Evolutionary conservation across 805 yeast genomes (phyloP), one percentile per base, ranked within the genome.

Genomic region (Metschnikowia similis): DNA sequence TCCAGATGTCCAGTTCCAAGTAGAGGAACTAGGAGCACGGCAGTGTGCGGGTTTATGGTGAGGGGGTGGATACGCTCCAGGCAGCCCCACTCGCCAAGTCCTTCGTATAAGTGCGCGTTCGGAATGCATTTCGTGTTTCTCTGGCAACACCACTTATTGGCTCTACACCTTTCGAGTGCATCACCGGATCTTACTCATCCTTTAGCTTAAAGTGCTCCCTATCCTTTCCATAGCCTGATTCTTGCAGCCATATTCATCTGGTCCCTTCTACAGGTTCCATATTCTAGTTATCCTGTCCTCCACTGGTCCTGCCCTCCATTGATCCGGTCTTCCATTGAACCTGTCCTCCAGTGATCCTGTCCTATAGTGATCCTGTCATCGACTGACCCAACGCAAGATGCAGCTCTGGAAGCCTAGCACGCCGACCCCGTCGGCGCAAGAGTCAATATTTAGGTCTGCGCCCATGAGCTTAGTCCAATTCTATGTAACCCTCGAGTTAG

Each of bases 381-480:
- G 9, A 41, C 13, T 35, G 2, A 17, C n/a, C 36, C 35, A 6
- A 13, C 10, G 13, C 35, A 13, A 31, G 9, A 51, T 51, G 55
- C 48, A 43, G 45, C 48, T 43, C 29, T 39, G 52, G 47, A 35
- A 28, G 34, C 30, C 36, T 31, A 43, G 39, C 30, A 17, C 35
- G 8, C 37, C 32, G 35, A 26, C 35, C 8, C 51, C 49, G 2
- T 44, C 49, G 29, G 16, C 52, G 11, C 50, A 51, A 26, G 77
- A 73, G 61, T 74, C 75, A 27, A 67, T 73, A 13, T 73, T 72
- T 56, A 58, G 80, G 42, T 72, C 78, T 27, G 79, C 80, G 8
- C 77, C 79, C 8, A 76, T 76, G 80, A 63, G 74, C 2, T 59
- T 76, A 41, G 78, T 75, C 11, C 80, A 76, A 52, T 71, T 76